phyloP scores from a whole-genome alignment of 2,329 filamentous ascomycete genomes.

The Cylindrodendrum hubeiense region DNA sequence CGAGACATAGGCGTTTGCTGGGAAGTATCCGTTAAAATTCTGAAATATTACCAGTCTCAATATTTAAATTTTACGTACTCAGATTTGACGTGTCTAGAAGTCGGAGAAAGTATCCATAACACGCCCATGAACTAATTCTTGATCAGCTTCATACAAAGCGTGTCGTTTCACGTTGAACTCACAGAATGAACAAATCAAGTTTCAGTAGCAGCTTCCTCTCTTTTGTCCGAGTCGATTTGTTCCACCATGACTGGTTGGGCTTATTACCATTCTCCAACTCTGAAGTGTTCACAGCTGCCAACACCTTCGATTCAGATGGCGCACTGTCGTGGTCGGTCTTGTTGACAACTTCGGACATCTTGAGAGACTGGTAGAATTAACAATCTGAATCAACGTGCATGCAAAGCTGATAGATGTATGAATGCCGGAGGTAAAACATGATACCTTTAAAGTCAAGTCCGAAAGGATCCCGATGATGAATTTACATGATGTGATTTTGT shows the following conservation, averaged over 20 bases:
- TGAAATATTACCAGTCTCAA: neutral
- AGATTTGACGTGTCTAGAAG: constrained; percentile 6
- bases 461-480: no score
- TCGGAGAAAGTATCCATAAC: constrained; percentile 3
- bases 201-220: constrained; percentile 5
- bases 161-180: neutral
- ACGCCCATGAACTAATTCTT: constrained; percentile 1
- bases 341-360: neutral
- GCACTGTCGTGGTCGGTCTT: neutral
- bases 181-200: constrained; percentile 10
- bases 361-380: neutral
- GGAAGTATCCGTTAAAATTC: neutral
- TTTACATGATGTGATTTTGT: no score
- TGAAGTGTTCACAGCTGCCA: neutral
- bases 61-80: neutral
- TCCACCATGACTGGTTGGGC: neutral
- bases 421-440: neutral
- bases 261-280: neutral
- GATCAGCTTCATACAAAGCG: neutral
- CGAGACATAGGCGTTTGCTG: constrained; percentile 8
- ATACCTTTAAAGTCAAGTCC: neutral
- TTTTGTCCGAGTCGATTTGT: neutral
- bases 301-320: neutral
- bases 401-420: neutral
- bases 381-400: neutral